phyloP scores from a whole-genome alignment of 352 stramenopile genomes.

The Blastocystis sp. region DNA sequence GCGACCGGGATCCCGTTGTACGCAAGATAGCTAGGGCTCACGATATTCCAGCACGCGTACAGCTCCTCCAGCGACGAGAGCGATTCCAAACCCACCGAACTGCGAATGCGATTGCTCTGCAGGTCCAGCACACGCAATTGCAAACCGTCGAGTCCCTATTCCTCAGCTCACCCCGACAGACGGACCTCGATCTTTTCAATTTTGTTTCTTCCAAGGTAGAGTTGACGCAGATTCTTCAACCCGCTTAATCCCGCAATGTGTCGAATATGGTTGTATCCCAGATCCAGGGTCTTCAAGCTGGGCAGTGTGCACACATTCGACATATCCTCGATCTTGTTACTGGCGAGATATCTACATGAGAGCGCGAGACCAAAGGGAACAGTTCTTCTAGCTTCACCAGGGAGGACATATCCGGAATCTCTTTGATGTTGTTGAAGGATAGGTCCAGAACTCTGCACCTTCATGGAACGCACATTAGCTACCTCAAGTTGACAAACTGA shows the following conservation, averaged over 20 bases:
- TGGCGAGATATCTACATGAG: conserved; percentile 63
- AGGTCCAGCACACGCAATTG: conserved; percentile 37
- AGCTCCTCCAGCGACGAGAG: conserved; percentile 52
- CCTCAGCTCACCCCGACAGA: too few relatives aligned
- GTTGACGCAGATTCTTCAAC: conserved; percentile 15
- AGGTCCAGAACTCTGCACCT: conserved; percentile 57
- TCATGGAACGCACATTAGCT: neutral
- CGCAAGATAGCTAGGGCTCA: conserved; percentile 35
- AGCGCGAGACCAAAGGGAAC: neutral
- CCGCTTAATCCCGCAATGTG: conserved; percentile 44
- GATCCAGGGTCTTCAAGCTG: conserved; percentile 36
- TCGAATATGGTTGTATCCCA: conserved; percentile 68
- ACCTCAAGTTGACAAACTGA: conserved; percentile 67
- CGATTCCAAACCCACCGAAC: neutral
- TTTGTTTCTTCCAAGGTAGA: conserved; percentile 70
- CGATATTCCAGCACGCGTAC: neutral
- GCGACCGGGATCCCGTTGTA: conserved; percentile 68
- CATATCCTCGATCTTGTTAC: conserved; percentile 71
- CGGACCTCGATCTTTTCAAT: conserved; percentile 39
- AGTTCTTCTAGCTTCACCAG: conserved; percentile 59
- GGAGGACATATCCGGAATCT: conserved; percentile 46
- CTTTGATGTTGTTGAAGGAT: conserved; percentile 71
- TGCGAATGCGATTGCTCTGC: conserved; percentile 70
- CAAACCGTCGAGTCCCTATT: conserved; percentile 35
- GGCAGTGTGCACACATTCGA: conserved; percentile 32